Evolutionary conservation across 352 stramenopile species (phyloP).

Genomic region (Globisporangium spiculum): DNA sequence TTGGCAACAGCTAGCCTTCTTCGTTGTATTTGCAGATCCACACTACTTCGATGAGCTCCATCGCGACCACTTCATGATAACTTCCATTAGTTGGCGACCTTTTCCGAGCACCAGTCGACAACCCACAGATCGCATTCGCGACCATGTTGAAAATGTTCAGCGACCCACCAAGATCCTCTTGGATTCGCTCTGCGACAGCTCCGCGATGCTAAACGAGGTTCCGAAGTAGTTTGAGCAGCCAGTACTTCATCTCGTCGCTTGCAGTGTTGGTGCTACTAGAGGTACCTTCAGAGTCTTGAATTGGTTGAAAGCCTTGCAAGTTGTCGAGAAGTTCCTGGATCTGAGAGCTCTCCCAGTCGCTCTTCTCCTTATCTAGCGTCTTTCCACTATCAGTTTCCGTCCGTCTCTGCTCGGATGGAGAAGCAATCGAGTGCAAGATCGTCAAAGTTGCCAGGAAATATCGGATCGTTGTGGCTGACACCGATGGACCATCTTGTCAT

Average conservation of each 20-base stretch:
- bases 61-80: constrained; percentile 14
- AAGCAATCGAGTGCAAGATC: constrained; percentile 20
- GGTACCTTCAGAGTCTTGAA: neutral
- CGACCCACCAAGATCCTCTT: neutral
- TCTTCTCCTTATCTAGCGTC: neutral
- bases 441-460: constrained; percentile 31
- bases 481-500: neutral
- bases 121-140: neutral
- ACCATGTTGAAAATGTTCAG: neutral
- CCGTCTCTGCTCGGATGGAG: constrained; percentile 1
- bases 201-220: constrained; percentile 26
- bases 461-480: constrained; percentile 5
- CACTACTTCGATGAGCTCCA: constrained; percentile 29
- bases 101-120: neutral
- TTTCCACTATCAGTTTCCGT: neutral
- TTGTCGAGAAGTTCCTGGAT: constrained; percentile 3
- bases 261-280: neutral
- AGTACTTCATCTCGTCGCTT: constrained; percentile 18
- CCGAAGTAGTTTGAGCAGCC: constrained; percentile 32
- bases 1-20: constrained; percentile 26
- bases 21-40: constrained; percentile 35
- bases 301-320: constrained; percentile 2
- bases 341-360: neutral
- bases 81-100: constrained; percentile 1
- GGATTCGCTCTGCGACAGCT: constrained; percentile 4